These are phyloP conservation scores for Hibiscus tridactylites DNA, from an alignment of 345 rosid genomes.

Conservation along the genomic window DNA sequence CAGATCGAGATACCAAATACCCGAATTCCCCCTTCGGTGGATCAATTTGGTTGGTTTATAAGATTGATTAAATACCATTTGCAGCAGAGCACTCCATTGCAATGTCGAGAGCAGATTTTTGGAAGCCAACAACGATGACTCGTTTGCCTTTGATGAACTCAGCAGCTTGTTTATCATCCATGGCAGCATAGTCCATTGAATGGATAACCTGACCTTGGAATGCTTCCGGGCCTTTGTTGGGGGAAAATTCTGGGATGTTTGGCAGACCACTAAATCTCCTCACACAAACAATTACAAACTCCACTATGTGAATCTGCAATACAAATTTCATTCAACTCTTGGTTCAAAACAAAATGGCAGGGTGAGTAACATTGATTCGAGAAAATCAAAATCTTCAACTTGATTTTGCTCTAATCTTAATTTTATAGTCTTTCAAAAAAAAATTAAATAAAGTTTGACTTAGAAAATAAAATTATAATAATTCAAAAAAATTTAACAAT, in stretches of 20 bases:
- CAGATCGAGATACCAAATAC: background rate
- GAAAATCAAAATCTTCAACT: no score
- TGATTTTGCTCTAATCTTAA: no score
- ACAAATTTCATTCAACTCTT: background rate
- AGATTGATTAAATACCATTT: background rate
- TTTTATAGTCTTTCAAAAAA: no score
- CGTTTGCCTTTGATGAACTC: conserved; percentile 4
- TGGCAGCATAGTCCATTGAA: conserved; percentile 11
- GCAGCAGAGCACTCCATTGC: conserved; percentile 7
- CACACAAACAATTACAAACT: conserved; percentile 11
- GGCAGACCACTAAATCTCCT: conserved; percentile 13
- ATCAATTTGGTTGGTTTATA: no score
- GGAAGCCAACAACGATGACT: conserved; percentile 7
- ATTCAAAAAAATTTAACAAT: no score
- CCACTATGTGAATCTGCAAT: background rate
- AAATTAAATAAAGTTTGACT: no score
- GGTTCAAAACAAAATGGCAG: background rate
- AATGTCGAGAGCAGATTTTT: conserved; percentile 14
- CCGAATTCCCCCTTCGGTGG: no score
- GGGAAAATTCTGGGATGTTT: conserved; percentile 10
- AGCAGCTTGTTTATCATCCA: conserved; percentile 10
- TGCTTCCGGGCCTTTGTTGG: conserved; percentile 1
- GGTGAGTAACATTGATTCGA: no score
- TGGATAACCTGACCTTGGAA: conserved; percentile 9
- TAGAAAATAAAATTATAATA: no score